phyloP scores from a whole-genome alignment of 2,329 filamentous ascomycete genomes.

The Teratosphaeria nubilosa region DNA sequence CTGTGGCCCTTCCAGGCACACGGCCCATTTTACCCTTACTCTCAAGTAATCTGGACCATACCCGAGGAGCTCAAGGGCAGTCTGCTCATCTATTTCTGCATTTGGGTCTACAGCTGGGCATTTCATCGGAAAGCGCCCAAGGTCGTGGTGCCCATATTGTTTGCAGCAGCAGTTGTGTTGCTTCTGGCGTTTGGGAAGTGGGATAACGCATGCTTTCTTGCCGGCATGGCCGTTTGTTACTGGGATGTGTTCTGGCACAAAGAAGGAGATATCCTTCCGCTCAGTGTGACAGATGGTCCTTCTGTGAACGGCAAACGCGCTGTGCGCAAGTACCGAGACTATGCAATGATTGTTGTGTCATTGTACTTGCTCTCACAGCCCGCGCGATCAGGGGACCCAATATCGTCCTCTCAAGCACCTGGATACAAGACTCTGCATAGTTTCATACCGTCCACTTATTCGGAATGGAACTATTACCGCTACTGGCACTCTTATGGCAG shows the following conservation, averaged over 20 bases:
- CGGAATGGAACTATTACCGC: neutral
- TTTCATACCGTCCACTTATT: neutral
- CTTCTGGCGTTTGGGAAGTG: neutral
- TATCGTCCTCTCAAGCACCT: neutral
- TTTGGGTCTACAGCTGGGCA: conserved; percentile 38
- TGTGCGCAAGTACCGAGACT: neutral
- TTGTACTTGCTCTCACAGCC: neutral
- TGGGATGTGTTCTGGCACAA: neutral
- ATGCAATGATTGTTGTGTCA: neutral
- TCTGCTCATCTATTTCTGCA: conserved; percentile 49
- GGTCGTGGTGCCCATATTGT: neutral
- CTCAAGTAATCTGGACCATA: conserved; percentile 46
- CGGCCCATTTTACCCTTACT: neutral
- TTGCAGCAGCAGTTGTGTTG: neutral
- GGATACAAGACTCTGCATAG: neutral
- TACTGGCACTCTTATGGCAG: neutral
- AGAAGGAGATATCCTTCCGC: neutral
- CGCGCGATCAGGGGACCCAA: neutral
- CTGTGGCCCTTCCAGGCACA: neutral
- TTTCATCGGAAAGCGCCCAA: neutral
- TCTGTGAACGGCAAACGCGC: neutral
- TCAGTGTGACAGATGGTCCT: neutral
- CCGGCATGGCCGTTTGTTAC: neutral
- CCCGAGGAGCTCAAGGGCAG: conserved; percentile 56
- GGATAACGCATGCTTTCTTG: neutral